Base-by-base conservation (phyloP, 108 stramenopile genomes). In the Schizochytrium sp. region DNA sequence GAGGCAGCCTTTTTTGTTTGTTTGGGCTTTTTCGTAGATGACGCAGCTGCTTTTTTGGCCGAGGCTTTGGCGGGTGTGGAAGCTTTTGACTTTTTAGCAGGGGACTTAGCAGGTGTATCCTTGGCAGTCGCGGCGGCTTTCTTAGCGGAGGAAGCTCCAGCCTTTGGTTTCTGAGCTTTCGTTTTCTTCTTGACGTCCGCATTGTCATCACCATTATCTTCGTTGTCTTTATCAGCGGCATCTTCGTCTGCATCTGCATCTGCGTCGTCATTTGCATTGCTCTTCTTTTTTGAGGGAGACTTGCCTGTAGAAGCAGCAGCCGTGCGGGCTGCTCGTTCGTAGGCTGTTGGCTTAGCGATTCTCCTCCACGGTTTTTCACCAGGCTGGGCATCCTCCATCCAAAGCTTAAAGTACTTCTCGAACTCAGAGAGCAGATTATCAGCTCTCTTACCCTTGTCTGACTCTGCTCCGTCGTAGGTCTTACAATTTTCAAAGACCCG, bases 401-500 rank as follows among this genome's bases (percentile, higher is more conserved):
- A 83, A 10, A 55, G 49, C 13, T 83, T 50, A 3, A 55, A 83
- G 17, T 55, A 5, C 45, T 83, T 53, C 76, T 55, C 10, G 53
- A 83, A 83, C 17, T 55, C 50, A 5, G 10, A 10, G 47, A 38
- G 50, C 28, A 83, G 50, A 1, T 83, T 83, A 5, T 55, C 76
- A 40, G 76, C 76, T 5, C 49, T 53, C 12, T 40, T 47, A 28
- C 76, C 76, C 76, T 55, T 83, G 5, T 49, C 50, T 8, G 50
- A 55, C 28, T 83, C 76, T 5, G 45, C 76, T 8, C 76, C 76
- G 76, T 83, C 55, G 47, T 55, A 83, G 47, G 47, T 42, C 50
- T 55, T 83, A 53, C 76, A 83, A 83, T 83, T 83, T 3, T 83
- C 50, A 2, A 83, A 83, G 50, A 83, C 76, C 28, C 49, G 76